phyloP scores from a whole-genome alignment of 768 basidiomycete genomes.

The Multifurca ochricompacta region DNA sequence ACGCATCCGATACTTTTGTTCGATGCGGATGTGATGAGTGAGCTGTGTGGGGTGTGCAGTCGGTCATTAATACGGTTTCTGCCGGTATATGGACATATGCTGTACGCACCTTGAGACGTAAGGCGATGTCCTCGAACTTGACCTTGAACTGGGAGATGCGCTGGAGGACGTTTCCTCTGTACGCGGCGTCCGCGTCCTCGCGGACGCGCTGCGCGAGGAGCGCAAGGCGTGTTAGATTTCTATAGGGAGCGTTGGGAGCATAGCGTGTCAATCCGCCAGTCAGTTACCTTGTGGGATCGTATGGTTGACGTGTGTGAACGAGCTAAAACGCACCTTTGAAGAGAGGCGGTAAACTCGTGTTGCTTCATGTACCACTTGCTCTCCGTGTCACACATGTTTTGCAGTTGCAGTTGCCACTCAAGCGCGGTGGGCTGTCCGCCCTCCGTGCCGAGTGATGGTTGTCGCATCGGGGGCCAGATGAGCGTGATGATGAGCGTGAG shows the following conservation, averaged over 20 bases:
- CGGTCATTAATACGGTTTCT: too few species aligned
- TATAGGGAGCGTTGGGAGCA: too few species aligned
- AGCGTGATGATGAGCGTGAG: constrained; percentile 3
- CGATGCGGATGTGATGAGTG: constrained; percentile 7
- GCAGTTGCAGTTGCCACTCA: not conserved
- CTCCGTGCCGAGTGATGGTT: constrained; percentile 8
- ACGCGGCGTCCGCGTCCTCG: constrained; percentile 14
- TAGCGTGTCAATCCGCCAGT: not conserved
- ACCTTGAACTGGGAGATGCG: constrained; percentile 12
- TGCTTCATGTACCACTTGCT: constrained; percentile 17
- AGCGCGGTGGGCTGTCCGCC: constrained; percentile 2
- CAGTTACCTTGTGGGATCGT: too few species aligned
- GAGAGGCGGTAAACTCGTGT: constrained; percentile 15
- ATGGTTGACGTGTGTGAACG: too few species aligned
- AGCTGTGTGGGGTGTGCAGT: constrained; percentile 6
- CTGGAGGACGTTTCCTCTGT: constrained; percentile 2
- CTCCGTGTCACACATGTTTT: constrained; percentile 2
- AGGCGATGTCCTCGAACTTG: constrained; percentile 11
- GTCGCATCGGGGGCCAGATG: constrained; percentile 8
- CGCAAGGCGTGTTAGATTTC: constrained; percentile 13
- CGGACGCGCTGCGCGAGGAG: constrained; percentile 12
- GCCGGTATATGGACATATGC: too few species aligned
- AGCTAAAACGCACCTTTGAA: constrained; percentile 10
- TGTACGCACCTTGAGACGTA: constrained; percentile 13
- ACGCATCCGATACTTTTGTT: constrained; percentile 13